These are phyloP conservation scores for Stagonosporopsis vannaccii DNA, from an alignment of 2,329 filamentous ascomycete genomes.

Conservation along the genomic window DNA sequence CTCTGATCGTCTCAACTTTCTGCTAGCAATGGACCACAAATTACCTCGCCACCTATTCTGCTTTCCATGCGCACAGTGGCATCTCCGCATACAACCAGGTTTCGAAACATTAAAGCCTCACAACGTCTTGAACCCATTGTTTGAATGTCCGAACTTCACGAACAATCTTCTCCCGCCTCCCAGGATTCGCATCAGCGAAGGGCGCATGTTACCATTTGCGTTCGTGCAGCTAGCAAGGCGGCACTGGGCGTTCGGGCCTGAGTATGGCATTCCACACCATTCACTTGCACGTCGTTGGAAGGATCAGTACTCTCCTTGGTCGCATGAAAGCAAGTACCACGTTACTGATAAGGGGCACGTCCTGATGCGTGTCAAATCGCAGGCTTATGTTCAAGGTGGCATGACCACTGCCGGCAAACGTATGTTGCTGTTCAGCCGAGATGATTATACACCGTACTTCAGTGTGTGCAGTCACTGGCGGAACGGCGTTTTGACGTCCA, in stretches of 20 bases:
- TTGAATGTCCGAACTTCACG: slow-evolving; percentile 61
- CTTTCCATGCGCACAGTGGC: slow-evolving; percentile 64
- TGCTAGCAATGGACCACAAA: slow-evolving; percentile 58
- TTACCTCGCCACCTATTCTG: slow-evolving; percentile 66
- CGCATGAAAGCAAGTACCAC: slow-evolving; percentile 61
- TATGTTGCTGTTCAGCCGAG: slow-evolving; percentile 64
- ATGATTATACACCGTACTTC: slow-evolving; percentile 69
- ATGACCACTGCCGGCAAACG: slow-evolving; percentile 62
- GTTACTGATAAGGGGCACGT: slow-evolving; percentile 62
- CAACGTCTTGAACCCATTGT: slow-evolving; percentile 63
- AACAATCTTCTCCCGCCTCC: slow-evolving; percentile 61
- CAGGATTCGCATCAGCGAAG: slow-evolving; percentile 59
- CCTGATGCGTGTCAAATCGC: slow-evolving; percentile 65
- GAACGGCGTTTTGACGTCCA: slow-evolving; percentile 65
- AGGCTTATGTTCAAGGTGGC: slow-evolving; percentile 58
- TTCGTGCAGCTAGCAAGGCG: slow-evolving; percentile 66
- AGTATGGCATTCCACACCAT: slow-evolving; percentile 42
- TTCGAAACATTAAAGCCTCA: slow-evolving; percentile 62
- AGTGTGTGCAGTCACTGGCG: slow-evolving; percentile 69
- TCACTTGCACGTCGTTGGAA: slow-evolving; percentile 62
- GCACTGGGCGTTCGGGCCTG: slow-evolving; percentile 56
- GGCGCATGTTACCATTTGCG: slow-evolving; percentile 63
- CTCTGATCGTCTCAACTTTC: slow-evolving; percentile 58
- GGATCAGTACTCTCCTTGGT: slow-evolving; percentile 60
- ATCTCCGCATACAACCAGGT: slow-evolving; percentile 61